Evolutionary conservation across 2,329 filamentous ascomycete genomes (phyloP), one percentile per base, ranked within the genome.

Genomic region (Hypoxylon sp.): DNA sequence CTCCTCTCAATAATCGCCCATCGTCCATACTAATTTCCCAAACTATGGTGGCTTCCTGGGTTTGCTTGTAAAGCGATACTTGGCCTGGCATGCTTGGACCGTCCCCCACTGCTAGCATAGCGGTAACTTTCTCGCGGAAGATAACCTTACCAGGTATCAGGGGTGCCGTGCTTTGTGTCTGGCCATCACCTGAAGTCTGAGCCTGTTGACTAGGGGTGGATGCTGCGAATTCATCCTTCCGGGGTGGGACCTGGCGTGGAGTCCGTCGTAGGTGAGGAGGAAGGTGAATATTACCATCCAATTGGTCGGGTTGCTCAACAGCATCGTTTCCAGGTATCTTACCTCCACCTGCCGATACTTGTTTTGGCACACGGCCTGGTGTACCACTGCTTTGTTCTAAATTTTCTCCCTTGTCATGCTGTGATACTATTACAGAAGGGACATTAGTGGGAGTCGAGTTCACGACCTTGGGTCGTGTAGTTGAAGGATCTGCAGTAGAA

Each of bases 51-150:
- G 32, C 21, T 10, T 19, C 49, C 6, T 60, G 30, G 17, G 59
- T n/a, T 34, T 53, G 50, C 51, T 63, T 62, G 28, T 74, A 72
- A 17, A 74, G 28, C 13, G 50, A 30, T 11, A 73, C 38, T 19
- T 13, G 41, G 11, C 67, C 70, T 1, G n/a, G 36, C 11, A 14
- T 21, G 3, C 11, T 6, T 14, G 14, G 25, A 13, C 19, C 21
- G 5, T 17, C 9, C 11, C 51, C 65, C 23, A 25, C 36, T 5
- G 38, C 32, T n/a, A 59, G 45, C 36, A 23, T 11, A 17, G 67
- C 49, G 50, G n/a, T 17, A 9, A 63, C 32, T 4, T 62, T 14
- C 11, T 61, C 43, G 14, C 32, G 13, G 28, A 65, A 60, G 17
- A 71, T 51, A 13, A 67, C 43, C n/a, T 36, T 49, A 9, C 41